These are phyloP conservation scores for Starmerella bacillaris DNA, from an alignment of 805 yeast genomes.

Conservation along the genomic window DNA sequence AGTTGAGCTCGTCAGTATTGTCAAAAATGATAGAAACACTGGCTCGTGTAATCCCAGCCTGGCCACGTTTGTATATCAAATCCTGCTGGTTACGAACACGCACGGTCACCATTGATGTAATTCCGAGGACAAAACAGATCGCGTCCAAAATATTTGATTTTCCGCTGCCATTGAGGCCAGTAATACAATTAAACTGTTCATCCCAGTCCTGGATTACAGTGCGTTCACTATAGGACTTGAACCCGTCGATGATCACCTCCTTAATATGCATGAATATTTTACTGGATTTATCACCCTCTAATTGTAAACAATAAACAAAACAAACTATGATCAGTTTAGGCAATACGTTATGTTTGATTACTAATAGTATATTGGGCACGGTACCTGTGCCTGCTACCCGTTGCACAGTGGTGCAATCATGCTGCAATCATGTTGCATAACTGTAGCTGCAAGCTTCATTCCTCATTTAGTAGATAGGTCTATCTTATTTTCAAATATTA, in stretches of 20 bases:
- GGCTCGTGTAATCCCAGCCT: slow-evolving; percentile 94
- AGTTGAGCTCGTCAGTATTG: slow-evolving; percentile 51
- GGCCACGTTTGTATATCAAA: slow-evolving; percentile 89
- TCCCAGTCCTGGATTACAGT: slow-evolving; percentile 95
- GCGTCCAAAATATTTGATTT: slow-evolving; percentile 93
- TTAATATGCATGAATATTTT: slow-evolving; percentile 95
- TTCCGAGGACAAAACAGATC: slow-evolving; percentile 94
- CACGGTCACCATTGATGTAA: slow-evolving; percentile 83
- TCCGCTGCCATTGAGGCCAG: slow-evolving; percentile 95
- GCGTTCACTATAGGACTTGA: slow-evolving; percentile 91
- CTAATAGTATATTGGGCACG: too few species aligned
- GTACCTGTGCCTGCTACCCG: too few species aligned
- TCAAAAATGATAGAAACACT: slow-evolving; percentile 92
- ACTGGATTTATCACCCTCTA: too few species aligned
- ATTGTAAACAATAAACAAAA: too few species aligned
- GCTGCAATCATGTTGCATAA: too few species aligned
- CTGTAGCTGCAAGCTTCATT: too few species aligned
- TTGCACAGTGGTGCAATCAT: too few species aligned
- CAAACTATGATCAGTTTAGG: too few species aligned
- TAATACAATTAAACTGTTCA: slow-evolving; percentile 87
- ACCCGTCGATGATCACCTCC: slow-evolving; percentile 90
- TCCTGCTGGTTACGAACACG: slow-evolving; percentile 88
- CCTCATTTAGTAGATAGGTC: too few species aligned
- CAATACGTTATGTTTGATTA: too few species aligned
- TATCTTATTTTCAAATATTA: too few species aligned